A percentile compares a stretch with the other conserved stretches of the same genome.
Conservation (phyloP, 1,284 basidiomycete species). For the Laetiporus sulphureus region DNA sequence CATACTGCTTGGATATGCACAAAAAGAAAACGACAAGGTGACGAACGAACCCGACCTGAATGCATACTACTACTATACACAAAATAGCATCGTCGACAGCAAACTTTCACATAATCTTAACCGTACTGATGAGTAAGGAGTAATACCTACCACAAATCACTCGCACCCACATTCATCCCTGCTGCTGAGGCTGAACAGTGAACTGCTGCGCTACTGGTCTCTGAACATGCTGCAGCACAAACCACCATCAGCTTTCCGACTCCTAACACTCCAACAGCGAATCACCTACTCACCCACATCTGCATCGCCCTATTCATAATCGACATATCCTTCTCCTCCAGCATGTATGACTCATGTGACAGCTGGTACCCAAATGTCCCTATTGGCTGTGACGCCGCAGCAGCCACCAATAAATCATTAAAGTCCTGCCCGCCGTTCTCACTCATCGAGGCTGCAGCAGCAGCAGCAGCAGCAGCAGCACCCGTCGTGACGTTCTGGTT, state of each 20-base stretch:
- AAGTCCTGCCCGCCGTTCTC: slow-evolving; percentile 33
- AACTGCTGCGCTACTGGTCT: slow-evolving; percentile 9
- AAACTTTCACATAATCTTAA: no score
- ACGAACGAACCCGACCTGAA: no score
- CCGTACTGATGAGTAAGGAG: no score
- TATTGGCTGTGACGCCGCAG: slow-evolving; percentile 37
- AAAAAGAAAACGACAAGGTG: no score
- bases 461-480: slow-evolving; percentile 14
- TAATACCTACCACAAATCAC: no score
- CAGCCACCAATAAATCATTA: slow-evolving; percentile 44
- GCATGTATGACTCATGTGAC: slow-evolving; percentile 52
- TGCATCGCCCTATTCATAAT: slow-evolving; percentile 17
- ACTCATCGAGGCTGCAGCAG: slow-evolving; percentile 13
- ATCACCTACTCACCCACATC: slow-evolving; percentile 24
- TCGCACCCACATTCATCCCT: no score
- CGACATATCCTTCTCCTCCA: slow-evolving; percentile 50
- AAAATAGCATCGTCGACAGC: no score
- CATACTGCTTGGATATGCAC: no score
- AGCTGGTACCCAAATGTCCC: slow-evolving; percentile 44
- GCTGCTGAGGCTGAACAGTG: no score
- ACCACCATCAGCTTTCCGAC: no score
- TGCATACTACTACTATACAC: no score
- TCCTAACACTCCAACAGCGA: no score
- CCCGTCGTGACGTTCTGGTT: slow-evolving; percentile 26
- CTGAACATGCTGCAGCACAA: slow-evolving; percentile 5